These are phyloP conservation scores for Manihot esculenta DNA, from an alignment of 441 rosid genomes.

Conservation along the genomic window DNA sequence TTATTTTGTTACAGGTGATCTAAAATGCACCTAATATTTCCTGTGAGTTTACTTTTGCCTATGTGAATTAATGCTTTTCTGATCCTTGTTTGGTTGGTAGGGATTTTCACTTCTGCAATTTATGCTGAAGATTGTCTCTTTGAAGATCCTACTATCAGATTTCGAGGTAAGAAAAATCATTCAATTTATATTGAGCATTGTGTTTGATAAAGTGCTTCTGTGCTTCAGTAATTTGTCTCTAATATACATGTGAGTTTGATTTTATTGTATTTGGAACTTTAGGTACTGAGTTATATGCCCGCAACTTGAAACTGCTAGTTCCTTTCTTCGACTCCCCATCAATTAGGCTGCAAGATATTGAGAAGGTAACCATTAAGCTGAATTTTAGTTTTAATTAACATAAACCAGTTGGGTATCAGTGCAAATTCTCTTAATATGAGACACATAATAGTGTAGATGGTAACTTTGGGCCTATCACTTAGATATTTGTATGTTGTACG, in stretches of 20 bases:
- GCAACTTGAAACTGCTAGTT: slow-evolving; percentile 72
- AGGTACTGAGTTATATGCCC: slow-evolving; percentile 70
- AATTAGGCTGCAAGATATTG: slow-evolving; percentile 55
- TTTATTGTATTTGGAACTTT: slow-evolving; percentile 9
- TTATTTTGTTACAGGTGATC: slow-evolving; percentile 79
- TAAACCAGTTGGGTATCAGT: background rate
- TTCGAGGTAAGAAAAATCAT: slow-evolving; percentile 49
- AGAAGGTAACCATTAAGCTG: slow-evolving; percentile 49
- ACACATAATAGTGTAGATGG: background rate
- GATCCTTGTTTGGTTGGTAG: slow-evolving; percentile 32
- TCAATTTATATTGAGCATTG: background rate
- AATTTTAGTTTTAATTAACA: slow-evolving; percentile 1
- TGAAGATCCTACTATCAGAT: slow-evolving; percentile 87
- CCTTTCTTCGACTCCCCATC: slow-evolving; percentile 81
- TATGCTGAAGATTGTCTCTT: slow-evolving; percentile 73
- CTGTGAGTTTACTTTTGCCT: background rate
- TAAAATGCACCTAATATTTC: background rate
- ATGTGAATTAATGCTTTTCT: background rate
- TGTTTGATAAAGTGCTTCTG: slow-evolving; percentile 7
- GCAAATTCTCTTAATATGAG: background rate
- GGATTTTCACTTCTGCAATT: slow-evolving; percentile 57
- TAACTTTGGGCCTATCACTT: background rate
- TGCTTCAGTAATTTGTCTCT: background rate
- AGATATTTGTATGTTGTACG: background rate
- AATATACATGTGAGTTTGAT: background rate